phyloP scores from a whole-genome alignment of 2,329 filamentous ascomycete species.

The Verticillium tricorpus region DNA sequence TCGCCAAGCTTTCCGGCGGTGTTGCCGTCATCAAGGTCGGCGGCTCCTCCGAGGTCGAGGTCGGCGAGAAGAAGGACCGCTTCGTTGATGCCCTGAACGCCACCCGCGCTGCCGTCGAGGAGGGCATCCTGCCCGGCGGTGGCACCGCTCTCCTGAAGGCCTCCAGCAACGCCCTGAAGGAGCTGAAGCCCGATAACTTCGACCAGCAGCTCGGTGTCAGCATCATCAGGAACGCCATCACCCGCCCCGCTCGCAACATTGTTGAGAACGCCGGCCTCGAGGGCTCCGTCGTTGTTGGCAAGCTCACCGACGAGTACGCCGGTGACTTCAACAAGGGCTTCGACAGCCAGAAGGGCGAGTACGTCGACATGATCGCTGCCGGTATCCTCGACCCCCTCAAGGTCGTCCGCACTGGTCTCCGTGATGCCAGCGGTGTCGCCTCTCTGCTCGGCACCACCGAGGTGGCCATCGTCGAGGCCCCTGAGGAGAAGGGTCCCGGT shows the following conservation, averaged over 20 bases:
- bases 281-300: constrained; percentile 93
- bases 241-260: constrained; percentile 87
- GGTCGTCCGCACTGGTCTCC: constrained; percentile 94
- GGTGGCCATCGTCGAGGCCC: constrained; percentile 93
- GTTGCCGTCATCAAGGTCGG: constrained; percentile 99
- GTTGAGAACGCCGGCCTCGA: constrained; percentile 97
- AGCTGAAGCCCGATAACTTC: constrained; percentile 89
- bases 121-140: constrained; percentile 97
- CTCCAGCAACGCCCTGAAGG: constrained; percentile 77
- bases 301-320: constrained; percentile 92
- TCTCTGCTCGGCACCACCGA: constrained; percentile 97
- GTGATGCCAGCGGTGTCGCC: constrained; percentile 93
- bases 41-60: constrained; percentile 95
- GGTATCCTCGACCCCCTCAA: constrained; percentile 99
- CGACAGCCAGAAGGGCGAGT: constrained; percentile 94
- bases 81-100: constrained; percentile 98
- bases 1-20: constrained; percentile 97
- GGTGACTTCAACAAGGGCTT: constrained; percentile 97
- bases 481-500: constrained; percentile 79
- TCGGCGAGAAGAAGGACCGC: constrained; percentile 99
- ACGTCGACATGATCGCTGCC: constrained; percentile 94
- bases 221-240: constrained; percentile 98
- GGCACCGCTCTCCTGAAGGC: constrained; percentile 98
- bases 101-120: constrained; percentile 95
- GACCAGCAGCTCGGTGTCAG: constrained; percentile 98